Percentiles rank a stretch among this genome's conserved stretches.
These are phyloP conservation scores for Aphanoascus verrucosus DNA, from an alignment of 2,329 filamentous ascomycete genomes.

Conservation along the genomic window DNA sequence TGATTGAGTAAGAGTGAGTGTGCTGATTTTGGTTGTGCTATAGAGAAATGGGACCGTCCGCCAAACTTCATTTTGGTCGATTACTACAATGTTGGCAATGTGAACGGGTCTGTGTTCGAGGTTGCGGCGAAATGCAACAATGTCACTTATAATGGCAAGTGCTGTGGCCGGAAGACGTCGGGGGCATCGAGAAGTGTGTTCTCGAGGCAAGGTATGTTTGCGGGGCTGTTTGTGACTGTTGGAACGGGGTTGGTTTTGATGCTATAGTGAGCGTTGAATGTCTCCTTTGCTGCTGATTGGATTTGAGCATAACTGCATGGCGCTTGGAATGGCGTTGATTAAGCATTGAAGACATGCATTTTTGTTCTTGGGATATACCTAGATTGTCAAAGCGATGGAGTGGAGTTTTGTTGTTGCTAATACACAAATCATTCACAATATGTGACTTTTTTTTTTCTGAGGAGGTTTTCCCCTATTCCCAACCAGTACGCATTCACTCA, in stretches of 20 bases:
- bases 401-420: too few relatives aligned
- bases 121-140: slow-evolving; percentile 61
- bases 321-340: background rate
- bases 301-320: background rate
- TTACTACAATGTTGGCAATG: slow-evolving; percentile 64
- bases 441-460: background rate
- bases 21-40: slow-evolving; percentile 14
- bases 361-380: background rate
- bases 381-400: too few relatives aligned
- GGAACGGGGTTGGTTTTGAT: background rate
- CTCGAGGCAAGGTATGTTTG: background rate
- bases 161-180: slow-evolving; percentile 26
- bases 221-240: background rate
- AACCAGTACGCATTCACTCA: background rate
- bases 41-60: slow-evolving; percentile 51
- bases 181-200: slow-evolving; percentile 3
- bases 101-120: slow-evolving; percentile 64
- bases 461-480: background rate
- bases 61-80: slow-evolving; percentile 76
- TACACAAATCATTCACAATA: too few relatives aligned
- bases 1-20: slow-evolving; percentile 7
- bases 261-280: background rate
- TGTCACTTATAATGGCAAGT: slow-evolving; percentile 51
- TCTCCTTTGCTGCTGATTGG: background rate
- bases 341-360: background rate